Percentiles rank a stretch among this genome's conserved stretches.
Evolutionary conservation across 2,329 filamentous ascomycete genomes (phyloP).

Genomic region (Ilyonectria destructans): DNA sequence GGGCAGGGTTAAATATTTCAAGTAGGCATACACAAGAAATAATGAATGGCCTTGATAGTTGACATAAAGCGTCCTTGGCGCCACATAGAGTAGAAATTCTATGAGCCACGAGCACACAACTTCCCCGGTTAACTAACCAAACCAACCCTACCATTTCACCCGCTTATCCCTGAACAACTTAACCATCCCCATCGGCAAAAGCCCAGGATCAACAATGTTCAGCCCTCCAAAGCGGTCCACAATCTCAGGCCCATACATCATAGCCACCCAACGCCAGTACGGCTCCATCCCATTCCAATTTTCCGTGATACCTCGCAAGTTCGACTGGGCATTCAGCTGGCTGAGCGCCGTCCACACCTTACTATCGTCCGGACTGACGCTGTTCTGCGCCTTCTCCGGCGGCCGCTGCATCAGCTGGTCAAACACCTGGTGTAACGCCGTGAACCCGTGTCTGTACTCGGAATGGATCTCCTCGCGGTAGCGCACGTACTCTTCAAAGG

Average conservation of each 20-base stretch:
- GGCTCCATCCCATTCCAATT: slow-evolving; percentile 55
- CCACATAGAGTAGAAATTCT: no score
- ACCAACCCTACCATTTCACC: slow-evolving; percentile 58
- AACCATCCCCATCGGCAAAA: slow-evolving; percentile 66
- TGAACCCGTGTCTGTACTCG: slow-evolving; percentile 30
- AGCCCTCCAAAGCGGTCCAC: slow-evolving; percentile 62
- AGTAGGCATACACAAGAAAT: no score
- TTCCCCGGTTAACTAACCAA: background rate
- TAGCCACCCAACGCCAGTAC: slow-evolving; percentile 66
- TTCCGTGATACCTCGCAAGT: slow-evolving; percentile 41
- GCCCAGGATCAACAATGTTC: slow-evolving; percentile 61
- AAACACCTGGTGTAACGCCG: slow-evolving; percentile 54
- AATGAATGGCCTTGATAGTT: no score
- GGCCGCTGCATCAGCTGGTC: slow-evolving; percentile 55
- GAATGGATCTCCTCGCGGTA: slow-evolving; percentile 61
- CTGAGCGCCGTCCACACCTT: slow-evolving; percentile 46
- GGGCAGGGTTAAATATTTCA: no score
- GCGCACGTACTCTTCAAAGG: slow-evolving; percentile 61
- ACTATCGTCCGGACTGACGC: slow-evolving; percentile 47
- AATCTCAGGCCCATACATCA: slow-evolving; percentile 63
- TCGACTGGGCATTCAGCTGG: slow-evolving; percentile 37
- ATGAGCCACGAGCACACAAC: no score
- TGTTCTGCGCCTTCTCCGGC: slow-evolving; percentile 39
- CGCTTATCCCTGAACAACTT: slow-evolving; percentile 61
- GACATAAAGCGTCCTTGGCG: no score